phyloP scores from a whole-genome alignment of 106 monocot species.

The Agapanthus africanus region DNA sequence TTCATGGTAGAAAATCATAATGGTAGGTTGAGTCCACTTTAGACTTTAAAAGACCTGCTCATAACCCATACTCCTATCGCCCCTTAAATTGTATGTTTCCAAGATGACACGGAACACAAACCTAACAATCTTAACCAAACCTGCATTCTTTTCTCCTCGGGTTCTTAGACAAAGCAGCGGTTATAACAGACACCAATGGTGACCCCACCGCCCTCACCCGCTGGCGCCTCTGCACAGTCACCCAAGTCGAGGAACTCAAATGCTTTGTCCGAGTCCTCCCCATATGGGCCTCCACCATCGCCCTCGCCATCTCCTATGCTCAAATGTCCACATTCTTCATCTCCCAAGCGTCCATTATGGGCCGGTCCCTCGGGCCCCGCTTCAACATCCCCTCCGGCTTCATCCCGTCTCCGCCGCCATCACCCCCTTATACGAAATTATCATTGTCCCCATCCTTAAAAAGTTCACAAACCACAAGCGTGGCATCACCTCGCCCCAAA shows the following conservation, averaged over 20 bases:
- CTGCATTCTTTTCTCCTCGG: too few relatives aligned
- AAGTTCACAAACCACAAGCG: slow-evolving; percentile 25
- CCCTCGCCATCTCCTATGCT: slow-evolving; percentile 29
- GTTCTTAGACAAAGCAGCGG: slow-evolving; percentile 25
- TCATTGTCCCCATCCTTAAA: slow-evolving; percentile 25
- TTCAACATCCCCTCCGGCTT: slow-evolving; percentile 34
- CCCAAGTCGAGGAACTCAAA: slow-evolving; percentile 61
- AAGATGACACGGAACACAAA: not conserved
- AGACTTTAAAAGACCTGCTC: too few relatives aligned
- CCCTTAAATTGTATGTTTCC: not conserved
- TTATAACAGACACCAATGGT: not conserved
- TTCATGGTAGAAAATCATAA: too few relatives aligned
- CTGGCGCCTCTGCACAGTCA: slow-evolving; percentile 51
- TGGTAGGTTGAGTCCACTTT: too few relatives aligned
- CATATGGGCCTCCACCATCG: slow-evolving; percentile 45
- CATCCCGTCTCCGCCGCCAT: slow-evolving; percentile 31
- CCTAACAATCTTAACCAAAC: not conserved
- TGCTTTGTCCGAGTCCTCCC: slow-evolving; percentile 41
- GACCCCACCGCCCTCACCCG: not conserved
- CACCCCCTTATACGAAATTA: slow-evolving; percentile 27
- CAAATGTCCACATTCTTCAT: slow-evolving; percentile 52
- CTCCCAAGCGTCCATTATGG: slow-evolving; percentile 33
- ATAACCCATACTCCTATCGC: not conserved
- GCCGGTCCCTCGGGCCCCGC: slow-evolving; percentile 16
- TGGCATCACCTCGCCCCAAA: slow-evolving; percentile 41